Conservation (phyloP, 495 filamentous ascomycete genomes). For the Pyrenula aspistea region DNA sequence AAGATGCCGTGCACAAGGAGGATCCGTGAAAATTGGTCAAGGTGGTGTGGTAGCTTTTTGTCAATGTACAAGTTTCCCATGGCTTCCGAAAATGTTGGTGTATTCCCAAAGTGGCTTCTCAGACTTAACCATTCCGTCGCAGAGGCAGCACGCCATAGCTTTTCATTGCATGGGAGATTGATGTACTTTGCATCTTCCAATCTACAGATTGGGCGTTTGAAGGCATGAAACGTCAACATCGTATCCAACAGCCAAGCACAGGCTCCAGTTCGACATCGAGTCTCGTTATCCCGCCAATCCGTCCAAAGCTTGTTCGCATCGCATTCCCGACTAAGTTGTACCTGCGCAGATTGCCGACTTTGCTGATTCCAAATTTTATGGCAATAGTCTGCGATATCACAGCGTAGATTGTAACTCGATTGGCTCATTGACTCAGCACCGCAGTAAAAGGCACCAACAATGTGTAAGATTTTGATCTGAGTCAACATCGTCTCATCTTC, state of each 20-base stretch:
- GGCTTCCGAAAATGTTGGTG: slow-evolving; percentile 29
- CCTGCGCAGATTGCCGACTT: too few species aligned
- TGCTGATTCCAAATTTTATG: slow-evolving; percentile 12
- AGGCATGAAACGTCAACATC: slow-evolving; percentile 30
- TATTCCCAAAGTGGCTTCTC: slow-evolving; percentile 4
- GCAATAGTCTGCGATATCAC: slow-evolving; percentile 21
- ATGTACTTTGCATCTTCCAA: slow-evolving; percentile 28
- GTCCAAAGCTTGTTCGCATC: slow-evolving; percentile 7
- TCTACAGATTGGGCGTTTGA: slow-evolving; percentile 21
- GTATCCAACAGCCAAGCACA: slow-evolving; percentile 37
- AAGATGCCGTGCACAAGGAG: slow-evolving; percentile 38
- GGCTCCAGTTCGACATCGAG: slow-evolving; percentile 28
- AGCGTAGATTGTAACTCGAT: slow-evolving; percentile 16
- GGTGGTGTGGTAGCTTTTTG: slow-evolving; percentile 27
- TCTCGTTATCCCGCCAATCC: slow-evolving; percentile 15
- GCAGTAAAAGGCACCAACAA: slow-evolving; percentile 28
- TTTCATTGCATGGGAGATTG: slow-evolving; percentile 32
- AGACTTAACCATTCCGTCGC: slow-evolving; percentile 2
- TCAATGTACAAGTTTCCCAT: slow-evolving; percentile 37
- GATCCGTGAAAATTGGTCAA: slow-evolving; percentile 35
- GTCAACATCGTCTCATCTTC: neutral
- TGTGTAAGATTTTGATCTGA: slow-evolving; percentile 28
- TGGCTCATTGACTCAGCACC: slow-evolving; percentile 16
- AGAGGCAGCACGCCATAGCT: slow-evolving; percentile 29
- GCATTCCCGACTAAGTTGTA: too few species aligned